Base-by-base conservation (phyloP, 495 filamentous ascomycete species). In the Rusavskia elegans region DNA sequence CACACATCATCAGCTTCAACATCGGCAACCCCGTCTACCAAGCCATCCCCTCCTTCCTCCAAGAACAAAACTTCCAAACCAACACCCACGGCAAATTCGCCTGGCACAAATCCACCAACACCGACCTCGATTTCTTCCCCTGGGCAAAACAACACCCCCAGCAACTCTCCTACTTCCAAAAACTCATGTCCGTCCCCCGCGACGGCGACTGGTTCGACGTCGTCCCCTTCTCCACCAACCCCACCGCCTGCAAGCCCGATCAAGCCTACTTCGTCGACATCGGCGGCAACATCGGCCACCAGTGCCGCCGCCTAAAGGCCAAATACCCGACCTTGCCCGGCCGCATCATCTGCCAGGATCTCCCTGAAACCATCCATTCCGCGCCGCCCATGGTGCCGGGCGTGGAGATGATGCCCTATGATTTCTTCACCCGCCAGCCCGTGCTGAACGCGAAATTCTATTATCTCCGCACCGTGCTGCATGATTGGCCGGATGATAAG, bases 241-340 rank as follows among this genome's bases (percentile, higher is more conserved):
- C 21, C 63, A 66, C 48, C 58, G 67, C 41, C 17, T 42, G 40
- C 40, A 7, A 5, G 4, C 29, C 50, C 54, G 20, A 27, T n/a
- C 30, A 50, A 21, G 17, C 45, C 2, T 53, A 62, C 16, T 68
- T 78, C 29, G 78, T 82, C 17, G 73, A 82, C 51, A 63, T 81
- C 5, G 77, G 76, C 6, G 77, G 79, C 39, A 65, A 72, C 5
- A 62, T 71, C 49, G 78, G 78, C 29, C 74, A 80, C 27, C 73
- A 79, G 48, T 69, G 66, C 48, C 59, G 64, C 20, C 61, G 61
- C 5, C 66, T 81, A 23, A 64, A 62, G 35, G 60, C 68, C 44
- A 69, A 61, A 45, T 70, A 64, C 27, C 72, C 71, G 0, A 40
- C 64, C 14, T 55, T 77, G 0, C 53, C 63, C 0, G 74, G 71